phyloP scores from a whole-genome alignment of 352 stramenopile species.

The Globisporangium heterothallicum region DNA sequence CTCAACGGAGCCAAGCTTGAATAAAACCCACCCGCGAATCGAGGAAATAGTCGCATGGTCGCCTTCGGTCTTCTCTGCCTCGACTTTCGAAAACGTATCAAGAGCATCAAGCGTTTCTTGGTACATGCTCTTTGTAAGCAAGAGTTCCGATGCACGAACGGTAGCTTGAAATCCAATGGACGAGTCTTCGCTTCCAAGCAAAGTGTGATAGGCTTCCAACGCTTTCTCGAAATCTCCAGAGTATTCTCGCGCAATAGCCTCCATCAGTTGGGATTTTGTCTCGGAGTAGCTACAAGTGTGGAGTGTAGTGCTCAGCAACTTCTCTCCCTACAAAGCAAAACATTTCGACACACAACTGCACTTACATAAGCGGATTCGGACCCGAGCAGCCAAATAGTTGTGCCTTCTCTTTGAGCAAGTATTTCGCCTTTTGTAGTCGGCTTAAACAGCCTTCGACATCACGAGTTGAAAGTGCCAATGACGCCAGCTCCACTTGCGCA shows the following conservation, averaged over 20 bases:
- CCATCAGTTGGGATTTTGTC: slow-evolving; percentile 45
- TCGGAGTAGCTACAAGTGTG: slow-evolving; percentile 42
- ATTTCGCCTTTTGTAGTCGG: slow-evolving; percentile 37
- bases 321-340: neutral
- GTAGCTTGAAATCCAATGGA: slow-evolving; percentile 24
- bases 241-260: slow-evolving; percentile 45
- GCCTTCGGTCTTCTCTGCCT: slow-evolving; percentile 6
- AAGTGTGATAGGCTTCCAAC: slow-evolving; percentile 32
- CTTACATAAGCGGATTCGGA: slow-evolving; percentile 38
- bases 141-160: slow-evolving; percentile 39
- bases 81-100: slow-evolving; percentile 14
- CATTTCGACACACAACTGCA: neutral
- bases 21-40: slow-evolving; percentile 46
- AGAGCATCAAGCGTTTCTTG: slow-evolving; percentile 30
- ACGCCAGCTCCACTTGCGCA: slow-evolving; percentile 47
- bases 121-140: slow-evolving; percentile 24
- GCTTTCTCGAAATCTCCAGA: slow-evolving; percentile 40
- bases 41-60: slow-evolving; percentile 21
- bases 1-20: slow-evolving; percentile 31
- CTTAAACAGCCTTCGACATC: slow-evolving; percentile 62
- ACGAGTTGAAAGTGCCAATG: slow-evolving; percentile 28
- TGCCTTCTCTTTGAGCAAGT: slow-evolving; percentile 39
- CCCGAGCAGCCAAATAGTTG: slow-evolving; percentile 26
- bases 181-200: slow-evolving; percentile 22
- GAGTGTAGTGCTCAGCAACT: slow-evolving; percentile 4